Base-by-base conservation (phyloP, 257 asterid species). In the Solanum megistacrolobum region DNA sequence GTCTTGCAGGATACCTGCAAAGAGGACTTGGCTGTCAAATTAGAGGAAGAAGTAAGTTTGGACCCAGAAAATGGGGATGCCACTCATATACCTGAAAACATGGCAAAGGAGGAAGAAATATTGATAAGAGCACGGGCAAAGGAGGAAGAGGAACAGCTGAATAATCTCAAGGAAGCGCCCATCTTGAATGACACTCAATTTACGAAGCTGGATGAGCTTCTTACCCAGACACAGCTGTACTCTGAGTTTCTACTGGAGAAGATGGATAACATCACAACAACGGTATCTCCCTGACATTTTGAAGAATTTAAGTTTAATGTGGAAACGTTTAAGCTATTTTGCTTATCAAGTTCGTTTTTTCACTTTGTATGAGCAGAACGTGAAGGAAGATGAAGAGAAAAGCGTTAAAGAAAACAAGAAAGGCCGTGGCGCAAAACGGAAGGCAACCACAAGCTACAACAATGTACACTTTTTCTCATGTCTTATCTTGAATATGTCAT, bases 231-330 rank as follows among this genome's bases (percentile, higher is more conserved):
- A 43, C 96, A 96, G 60, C 97, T 97, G 87, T 97, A 92, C 91
- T 92, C 99, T 5, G 98, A 96, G 93, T 97, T 97, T 91, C 90
- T 97, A 87, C 94, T 96, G 89, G 99, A 97, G 89, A 96, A 97
- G 91, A 97, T 97, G 98, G 98, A 97, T 81, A 95, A 95, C 84
- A 97, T 97, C 38, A 91, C 98, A 34, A 90, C 98, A 34, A 98
- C 94, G 73, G 82, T 87, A 41, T 73, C n/a, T 89, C 85, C 82
- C 5, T 69, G 43, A 35, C 60, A 35, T 73, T 69, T 65, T 2
- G 46, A 68, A 74, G 86, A 78, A 87, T 69, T 75, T n/a, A 55
- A 69, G 34, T 25, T 52, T 66, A 29, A 58, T 72, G 78, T 71
- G 12, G 8, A 74, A 83, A 48, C 5, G 32, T 29, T 86, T 43